These are phyloP conservation scores for Kazachstania bromeliacearum DNA, from an alignment of 805 yeast genomes.

Conservation along the genomic window DNA sequence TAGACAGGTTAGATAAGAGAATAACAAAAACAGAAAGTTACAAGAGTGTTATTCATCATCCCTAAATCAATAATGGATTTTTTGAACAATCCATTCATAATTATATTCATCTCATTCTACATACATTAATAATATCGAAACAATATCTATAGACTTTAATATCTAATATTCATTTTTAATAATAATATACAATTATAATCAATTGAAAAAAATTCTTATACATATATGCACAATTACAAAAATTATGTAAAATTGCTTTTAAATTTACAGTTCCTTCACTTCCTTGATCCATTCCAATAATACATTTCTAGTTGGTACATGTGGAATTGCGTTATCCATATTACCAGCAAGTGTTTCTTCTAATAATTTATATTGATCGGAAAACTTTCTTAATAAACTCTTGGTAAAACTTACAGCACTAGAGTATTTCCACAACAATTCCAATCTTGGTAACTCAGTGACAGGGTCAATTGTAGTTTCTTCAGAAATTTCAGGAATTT, in stretches of 20 bases:
- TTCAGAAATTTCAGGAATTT: conserved; percentile 12
- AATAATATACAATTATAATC: neutral
- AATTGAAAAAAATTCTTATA: neutral
- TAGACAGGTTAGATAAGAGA: neutral
- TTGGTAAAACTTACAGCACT: conserved; percentile 31
- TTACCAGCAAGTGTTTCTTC: conserved; percentile 27
- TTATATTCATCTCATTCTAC: neutral
- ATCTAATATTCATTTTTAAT: neutral
- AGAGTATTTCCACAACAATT: conserved; percentile 36
- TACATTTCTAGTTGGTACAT: conserved; percentile 24
- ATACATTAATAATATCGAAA: neutral
- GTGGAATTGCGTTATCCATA: conserved; percentile 27
- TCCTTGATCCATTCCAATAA: conserved; percentile 30
- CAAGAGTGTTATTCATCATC: conserved; percentile 10
- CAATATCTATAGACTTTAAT: neutral
- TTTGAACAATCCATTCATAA: neutral
- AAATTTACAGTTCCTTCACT: conserved; percentile 13
- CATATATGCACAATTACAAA: neutral
- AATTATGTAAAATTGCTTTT: neutral
- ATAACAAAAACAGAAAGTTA: conserved; percentile 10
- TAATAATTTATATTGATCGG: conserved; percentile 33
- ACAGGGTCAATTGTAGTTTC: conserved; percentile 18
- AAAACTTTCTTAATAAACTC: conserved; percentile 35
- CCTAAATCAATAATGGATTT: neutral
- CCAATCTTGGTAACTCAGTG: conserved; percentile 26